phyloP scores from a whole-genome alignment of 139 green algal genomes.

The Spirogloea muscicola region DNA sequence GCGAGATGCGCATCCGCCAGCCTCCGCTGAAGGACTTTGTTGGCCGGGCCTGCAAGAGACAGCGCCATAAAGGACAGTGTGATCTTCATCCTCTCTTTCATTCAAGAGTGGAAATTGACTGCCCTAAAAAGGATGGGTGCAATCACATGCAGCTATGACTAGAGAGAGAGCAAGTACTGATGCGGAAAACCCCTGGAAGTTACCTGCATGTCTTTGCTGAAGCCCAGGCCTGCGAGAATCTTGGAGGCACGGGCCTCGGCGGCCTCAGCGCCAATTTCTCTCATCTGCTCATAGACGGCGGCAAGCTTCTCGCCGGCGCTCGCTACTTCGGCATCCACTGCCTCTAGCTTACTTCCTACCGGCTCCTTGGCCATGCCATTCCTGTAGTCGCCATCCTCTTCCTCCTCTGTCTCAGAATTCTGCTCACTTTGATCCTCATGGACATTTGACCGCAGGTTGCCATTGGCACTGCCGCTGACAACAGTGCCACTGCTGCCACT shows the following conservation, averaged over 20 bases:
- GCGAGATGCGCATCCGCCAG: constrained; percentile 96
- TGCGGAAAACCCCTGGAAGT: too few relatives aligned
- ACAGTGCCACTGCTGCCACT: not conserved
- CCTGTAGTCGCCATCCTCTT: not conserved
- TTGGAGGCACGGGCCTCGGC: constrained; percentile 90
- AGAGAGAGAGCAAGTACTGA: too few relatives aligned
- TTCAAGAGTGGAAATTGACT: too few relatives aligned
- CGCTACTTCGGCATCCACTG: constrained; percentile 38
- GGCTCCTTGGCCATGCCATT: not conserved
- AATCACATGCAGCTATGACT: too few relatives aligned
- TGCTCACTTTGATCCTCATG: constrained; percentile 30
- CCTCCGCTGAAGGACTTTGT: constrained; percentile 84
- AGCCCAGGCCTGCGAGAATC: constrained; percentile 96
- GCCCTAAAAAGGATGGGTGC: too few relatives aligned
- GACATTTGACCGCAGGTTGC: not conserved
- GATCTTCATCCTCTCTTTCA: too few relatives aligned
- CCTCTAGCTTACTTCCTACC: constrained; percentile 27
- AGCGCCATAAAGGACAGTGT: too few relatives aligned
- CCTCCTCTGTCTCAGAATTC: constrained; percentile 5
- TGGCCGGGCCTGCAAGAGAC: constrained; percentile 6
- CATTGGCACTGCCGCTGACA: too few relatives aligned
- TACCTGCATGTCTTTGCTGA: constrained; percentile 86
- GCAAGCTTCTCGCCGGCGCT: constrained; percentile 63
- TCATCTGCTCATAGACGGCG: constrained; percentile 90
- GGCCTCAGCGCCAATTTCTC: constrained; percentile 67